Percentiles rank a stretch among this genome's conserved stretches.
Conservation (phyloP, 306 rosid species). For the Vicia faba region DNA sequence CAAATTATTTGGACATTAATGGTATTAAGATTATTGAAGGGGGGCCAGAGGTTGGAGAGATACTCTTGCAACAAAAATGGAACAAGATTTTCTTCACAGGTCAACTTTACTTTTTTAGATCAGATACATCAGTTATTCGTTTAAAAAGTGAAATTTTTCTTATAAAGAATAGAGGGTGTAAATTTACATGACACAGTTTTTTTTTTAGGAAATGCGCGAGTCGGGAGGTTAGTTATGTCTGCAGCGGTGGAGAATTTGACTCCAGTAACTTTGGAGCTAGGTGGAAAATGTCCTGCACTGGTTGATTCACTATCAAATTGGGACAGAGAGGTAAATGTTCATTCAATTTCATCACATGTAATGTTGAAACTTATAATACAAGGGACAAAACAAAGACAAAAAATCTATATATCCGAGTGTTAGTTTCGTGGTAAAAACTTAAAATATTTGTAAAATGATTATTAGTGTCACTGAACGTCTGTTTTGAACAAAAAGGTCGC, state of each 20-base stretch:
- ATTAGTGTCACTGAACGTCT: not conserved
- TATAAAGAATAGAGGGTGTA: too few relatives aligned
- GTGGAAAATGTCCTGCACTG: constrained; percentile 81
- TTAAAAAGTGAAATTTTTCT: too few relatives aligned
- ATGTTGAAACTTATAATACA: not conserved
- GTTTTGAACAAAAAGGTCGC: constrained; percentile 48
- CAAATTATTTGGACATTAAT: constrained; percentile 51
- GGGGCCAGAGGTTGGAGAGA: constrained; percentile 54
- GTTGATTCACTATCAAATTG: constrained; percentile 64
- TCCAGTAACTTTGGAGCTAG: constrained; percentile 72
- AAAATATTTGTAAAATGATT: not conserved
- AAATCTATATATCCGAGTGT: too few relatives aligned
- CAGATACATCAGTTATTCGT: too few relatives aligned
- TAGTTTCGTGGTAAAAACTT: too few relatives aligned
- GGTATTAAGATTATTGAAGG: constrained; percentile 67
- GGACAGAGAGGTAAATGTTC: constrained; percentile 51
- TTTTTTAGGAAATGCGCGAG: constrained; percentile 55
- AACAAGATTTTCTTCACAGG: constrained; percentile 85
- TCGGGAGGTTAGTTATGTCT: constrained; percentile 63
- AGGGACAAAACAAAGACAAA: not conserved
- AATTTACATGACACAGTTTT: too few relatives aligned
- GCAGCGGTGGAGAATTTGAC: constrained; percentile 72
- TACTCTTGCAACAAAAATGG: constrained; percentile 58
- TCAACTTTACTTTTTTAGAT: not conserved
- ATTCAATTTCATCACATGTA: not conserved